These are phyloP conservation scores for Mycogone perniciosa DNA, from an alignment of 2,329 filamentous ascomycete species.

Conservation along the genomic window DNA sequence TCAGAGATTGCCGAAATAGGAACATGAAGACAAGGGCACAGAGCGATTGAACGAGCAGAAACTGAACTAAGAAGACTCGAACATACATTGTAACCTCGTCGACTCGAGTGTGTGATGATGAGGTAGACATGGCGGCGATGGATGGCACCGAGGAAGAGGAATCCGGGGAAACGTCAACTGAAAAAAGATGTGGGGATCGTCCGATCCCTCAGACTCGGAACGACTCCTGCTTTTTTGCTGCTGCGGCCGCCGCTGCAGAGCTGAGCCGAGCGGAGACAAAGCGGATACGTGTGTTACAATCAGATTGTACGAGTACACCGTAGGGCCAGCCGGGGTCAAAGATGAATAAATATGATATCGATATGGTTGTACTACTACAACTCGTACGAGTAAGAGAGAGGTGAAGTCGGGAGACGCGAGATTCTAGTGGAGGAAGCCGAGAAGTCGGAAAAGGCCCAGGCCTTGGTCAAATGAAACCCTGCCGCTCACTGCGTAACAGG, in stretches of 20 bases:
- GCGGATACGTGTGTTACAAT: conserved; percentile 9
- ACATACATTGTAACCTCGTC: conserved; percentile 24
- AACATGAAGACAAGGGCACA: background rate
- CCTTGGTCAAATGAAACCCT: background rate
- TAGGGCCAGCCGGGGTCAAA: conserved; percentile 1
- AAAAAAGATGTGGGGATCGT: conserved; percentile 11
- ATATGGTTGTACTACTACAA: background rate
- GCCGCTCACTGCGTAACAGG: background rate
- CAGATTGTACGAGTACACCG: background rate
- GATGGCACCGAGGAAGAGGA: conserved; percentile 1
- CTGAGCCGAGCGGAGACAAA: conserved; percentile 5
- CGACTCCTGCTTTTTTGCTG: conserved; percentile 6
- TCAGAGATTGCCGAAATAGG: background rate
- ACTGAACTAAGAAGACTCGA: background rate
- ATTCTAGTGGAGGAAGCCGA: background rate
- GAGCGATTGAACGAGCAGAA: background rate
- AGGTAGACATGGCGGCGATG: conserved; percentile 14
- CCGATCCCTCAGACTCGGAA: conserved; percentile 2
- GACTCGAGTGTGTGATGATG: conserved; percentile 19
- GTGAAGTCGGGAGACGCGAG: background rate
- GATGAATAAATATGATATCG: background rate
- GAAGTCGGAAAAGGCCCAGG: background rate
- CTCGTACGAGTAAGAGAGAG: background rate
- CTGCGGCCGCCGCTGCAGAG: conserved; percentile 6
- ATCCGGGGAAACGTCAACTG: conserved; percentile 13